Percentiles rank a stretch among this genome's conserved stretches.
Evolutionary conservation across 75 land plant species (phyloP).

Genomic region (Cunninghamia lanceolata): DNA sequence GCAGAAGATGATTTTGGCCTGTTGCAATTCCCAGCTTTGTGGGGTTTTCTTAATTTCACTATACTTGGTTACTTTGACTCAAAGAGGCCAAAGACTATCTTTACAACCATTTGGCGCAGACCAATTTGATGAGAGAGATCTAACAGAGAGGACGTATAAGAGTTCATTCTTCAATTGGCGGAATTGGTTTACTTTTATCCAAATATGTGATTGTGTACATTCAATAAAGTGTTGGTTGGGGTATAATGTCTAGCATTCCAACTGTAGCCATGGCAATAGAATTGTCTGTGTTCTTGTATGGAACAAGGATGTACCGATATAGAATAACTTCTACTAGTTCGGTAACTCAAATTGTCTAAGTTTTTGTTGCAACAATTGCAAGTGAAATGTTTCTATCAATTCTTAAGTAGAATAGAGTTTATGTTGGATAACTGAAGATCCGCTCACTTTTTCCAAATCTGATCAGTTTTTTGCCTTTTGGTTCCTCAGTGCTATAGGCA

Average conservation of each 20-base stretch:
- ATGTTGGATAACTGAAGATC: too few relatives aligned
- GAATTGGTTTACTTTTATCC: not conserved
- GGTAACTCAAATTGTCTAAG: conserved; percentile 28
- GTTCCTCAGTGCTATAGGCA: too few relatives aligned
- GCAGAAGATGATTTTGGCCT: too few relatives aligned
- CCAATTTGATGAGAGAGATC: conserved; percentile 22
- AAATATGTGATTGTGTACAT: conserved; percentile 1
- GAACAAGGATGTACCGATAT: conserved; percentile 9
- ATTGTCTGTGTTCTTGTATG: conserved; percentile 13
- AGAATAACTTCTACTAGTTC: conserved; percentile 25
- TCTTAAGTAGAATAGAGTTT: not conserved
- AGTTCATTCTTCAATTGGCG: conserved; percentile 34
- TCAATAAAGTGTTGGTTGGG: conserved; percentile 24
- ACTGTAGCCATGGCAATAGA: conserved; percentile 23
- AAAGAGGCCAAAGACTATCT: conserved; percentile 21
- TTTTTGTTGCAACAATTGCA: conserved; percentile 21
- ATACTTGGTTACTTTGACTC: conserved; percentile 16
- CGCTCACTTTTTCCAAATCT: too few relatives aligned
- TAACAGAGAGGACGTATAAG: conserved; percentile 4
- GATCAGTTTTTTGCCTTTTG: too few relatives aligned
- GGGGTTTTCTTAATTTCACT: conserved; percentile 37
- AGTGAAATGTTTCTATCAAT: conserved; percentile 8
- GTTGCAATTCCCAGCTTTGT: too few relatives aligned
- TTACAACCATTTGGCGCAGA: conserved; percentile 24
- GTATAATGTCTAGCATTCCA: conserved; percentile 15